Base-by-base conservation (phyloP, 208 protist species). In the Trypanosoma boissoni region DNA sequence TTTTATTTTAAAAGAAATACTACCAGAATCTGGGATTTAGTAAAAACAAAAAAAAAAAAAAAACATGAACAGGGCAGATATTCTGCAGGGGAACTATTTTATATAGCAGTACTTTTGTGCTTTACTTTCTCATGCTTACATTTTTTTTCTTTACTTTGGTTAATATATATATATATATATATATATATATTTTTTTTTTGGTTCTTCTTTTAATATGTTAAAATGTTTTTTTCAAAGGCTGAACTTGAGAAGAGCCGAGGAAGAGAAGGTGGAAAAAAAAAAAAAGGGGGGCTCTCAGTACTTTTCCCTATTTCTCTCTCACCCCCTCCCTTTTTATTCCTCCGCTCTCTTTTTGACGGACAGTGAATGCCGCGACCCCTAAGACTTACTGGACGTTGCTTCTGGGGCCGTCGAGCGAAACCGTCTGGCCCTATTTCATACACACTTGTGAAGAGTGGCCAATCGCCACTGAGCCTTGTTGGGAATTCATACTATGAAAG, bases 401-500 rank as follows among this genome's bases (percentile, higher is more conserved):
- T 56, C 45, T 69, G 44, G 54, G 64, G 64, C 0, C 43, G 49
- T n/a, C 36, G 36, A 5, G 31, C 10, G 6, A 37, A 21, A 2
- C 23, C 43, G 16, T 29, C 0, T 52, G 55, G 64, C 20, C 55
- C 21, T 34, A 7, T 69, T 10, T 21, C 52, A 0, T 69, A 69
- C 46, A 58, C 48, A 12, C 9, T 39, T 27, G 14, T 63, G 8
- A 2, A 42, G 26, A 7, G 14, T 24, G n/a, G 18, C 16, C 20
- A 21, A 2, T 39, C 67, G 28, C 85, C 85, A 9, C 18, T 72
- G 2, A 83, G 58, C 59, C 62, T 92, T 18, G 29, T 76, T 0
- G 86, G 86, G 5, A 92, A 89, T 60, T 62, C 64, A 26, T 92
- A 92, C 70, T 92, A 92, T 54, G 70, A 83, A 24, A 45, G 66